phyloP scores from a whole-genome alignment of 176 grass and related monocot species.

The Musa itinerans region DNA sequence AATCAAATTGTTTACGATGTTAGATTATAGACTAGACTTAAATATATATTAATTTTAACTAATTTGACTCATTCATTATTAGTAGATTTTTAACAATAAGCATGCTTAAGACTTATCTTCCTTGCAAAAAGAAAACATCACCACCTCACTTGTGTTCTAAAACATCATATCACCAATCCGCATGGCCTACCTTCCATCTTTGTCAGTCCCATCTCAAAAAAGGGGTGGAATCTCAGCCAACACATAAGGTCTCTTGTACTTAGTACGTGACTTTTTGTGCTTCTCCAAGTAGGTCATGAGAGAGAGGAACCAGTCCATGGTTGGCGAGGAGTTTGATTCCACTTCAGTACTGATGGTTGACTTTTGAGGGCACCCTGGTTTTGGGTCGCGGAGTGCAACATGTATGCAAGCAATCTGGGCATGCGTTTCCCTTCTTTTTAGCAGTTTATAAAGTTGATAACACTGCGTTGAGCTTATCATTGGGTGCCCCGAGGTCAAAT shows the following conservation, averaged over 20 bases:
- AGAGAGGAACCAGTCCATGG: not conserved
- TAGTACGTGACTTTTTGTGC: not conserved
- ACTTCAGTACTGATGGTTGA: not conserved
- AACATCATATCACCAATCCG: not conserved
- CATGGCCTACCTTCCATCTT: conserved; percentile 22
- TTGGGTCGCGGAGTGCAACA: not conserved
- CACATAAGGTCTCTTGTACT: not conserved
- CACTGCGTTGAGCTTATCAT: no score
- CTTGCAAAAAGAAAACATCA: no score
- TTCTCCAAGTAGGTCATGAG: not conserved
- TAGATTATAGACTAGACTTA: no score
- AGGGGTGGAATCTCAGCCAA: conserved; percentile 25
- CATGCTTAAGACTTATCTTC: no score
- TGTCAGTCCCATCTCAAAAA: conserved; percentile 25
- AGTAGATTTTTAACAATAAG: no score
- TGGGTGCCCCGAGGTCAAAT: no score
- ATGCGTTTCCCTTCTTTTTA: not conserved
- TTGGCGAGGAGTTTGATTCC: not conserved
- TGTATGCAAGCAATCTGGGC: not conserved
- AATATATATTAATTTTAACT: no score
- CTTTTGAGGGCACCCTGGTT: not conserved
- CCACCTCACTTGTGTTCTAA: no score
- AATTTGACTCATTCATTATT: no score
- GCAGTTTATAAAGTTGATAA: no score
- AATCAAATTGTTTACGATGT: no score